Percentiles rank a stretch among this genome's conserved stretches.
These are phyloP conservation scores for Curvularia lunata DNA, from an alignment of 2,329 filamentous ascomycete species.

Conservation along the genomic window DNA sequence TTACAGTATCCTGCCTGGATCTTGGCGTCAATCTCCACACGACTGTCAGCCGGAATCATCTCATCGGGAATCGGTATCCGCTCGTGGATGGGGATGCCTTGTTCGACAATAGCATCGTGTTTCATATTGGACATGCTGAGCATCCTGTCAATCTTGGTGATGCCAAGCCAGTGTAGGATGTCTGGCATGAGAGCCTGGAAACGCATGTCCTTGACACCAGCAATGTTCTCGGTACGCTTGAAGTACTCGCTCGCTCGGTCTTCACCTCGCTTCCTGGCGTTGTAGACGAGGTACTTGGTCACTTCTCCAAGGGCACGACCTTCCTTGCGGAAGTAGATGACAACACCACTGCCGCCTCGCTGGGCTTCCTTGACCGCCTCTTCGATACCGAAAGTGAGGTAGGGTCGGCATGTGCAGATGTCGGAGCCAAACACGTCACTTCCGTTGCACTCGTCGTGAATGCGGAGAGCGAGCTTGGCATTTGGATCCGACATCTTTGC, in stretches of 20 bases:
- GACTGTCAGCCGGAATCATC: constrained; percentile 90
- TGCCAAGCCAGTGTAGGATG: constrained; percentile 96
- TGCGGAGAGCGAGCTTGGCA: constrained; percentile 78
- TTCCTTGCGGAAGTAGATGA: constrained; percentile 99
- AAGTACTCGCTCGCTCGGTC: constrained; percentile 91
- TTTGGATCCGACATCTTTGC: constrained; percentile 91
- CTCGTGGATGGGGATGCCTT: constrained; percentile 87
- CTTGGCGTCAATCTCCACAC: constrained; percentile 99
- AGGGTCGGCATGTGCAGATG: constrained; percentile 95
- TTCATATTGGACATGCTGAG: constrained; percentile 99
- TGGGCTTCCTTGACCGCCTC: constrained; percentile 98
- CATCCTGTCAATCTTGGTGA: constrained; percentile 98
- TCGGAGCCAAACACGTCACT: constrained; percentile 98
- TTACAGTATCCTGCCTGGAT: constrained; percentile 86
- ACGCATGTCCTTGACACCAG: constrained; percentile 93
- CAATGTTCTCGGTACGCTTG: constrained; percentile 96
- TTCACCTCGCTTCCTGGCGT: constrained; percentile 75
- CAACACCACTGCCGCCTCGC: constrained; percentile 88
- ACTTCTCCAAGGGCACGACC: constrained; percentile 93
- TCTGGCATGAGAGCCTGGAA: constrained; percentile 99
- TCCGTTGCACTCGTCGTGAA: constrained; percentile 91
- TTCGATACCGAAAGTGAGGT: constrained; percentile 95
- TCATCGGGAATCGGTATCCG: constrained; percentile 91
- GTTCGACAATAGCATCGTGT: constrained; percentile 84
- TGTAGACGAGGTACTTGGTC: constrained; percentile 85